These are phyloP conservation scores for Parsonsia alboflavescens DNA, from an alignment of 257 asterid genomes.

Conservation along the genomic window DNA sequence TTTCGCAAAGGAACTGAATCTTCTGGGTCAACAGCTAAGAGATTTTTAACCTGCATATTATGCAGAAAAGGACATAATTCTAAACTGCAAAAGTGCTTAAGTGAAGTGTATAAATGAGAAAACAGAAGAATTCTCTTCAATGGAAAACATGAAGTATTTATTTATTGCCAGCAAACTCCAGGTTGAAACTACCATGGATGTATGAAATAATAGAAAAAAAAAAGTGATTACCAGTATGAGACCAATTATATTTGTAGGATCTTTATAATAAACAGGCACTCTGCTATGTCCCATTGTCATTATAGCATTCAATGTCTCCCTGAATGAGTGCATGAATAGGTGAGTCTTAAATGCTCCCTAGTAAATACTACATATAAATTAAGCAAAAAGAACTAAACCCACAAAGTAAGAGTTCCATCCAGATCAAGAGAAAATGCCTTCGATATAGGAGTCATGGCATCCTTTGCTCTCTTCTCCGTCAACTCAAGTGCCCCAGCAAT, in stretches of 20 bases:
- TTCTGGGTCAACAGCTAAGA: conserved; percentile 78
- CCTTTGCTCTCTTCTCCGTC: conserved; percentile 91
- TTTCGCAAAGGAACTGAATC: conserved; percentile 84
- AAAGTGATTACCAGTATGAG: conserved; percentile 65
- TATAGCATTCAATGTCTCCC: conserved; percentile 89
- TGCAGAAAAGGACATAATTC: conserved; percentile 7
- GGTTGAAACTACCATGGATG: background rate
- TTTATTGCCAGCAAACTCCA: background rate
- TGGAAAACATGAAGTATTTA: background rate
- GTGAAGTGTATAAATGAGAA: conserved; percentile 1
- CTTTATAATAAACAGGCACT: conserved; percentile 75
- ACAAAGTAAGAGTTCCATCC: conserved; percentile 85
- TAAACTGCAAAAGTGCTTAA: background rate
- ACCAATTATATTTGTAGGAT: conserved; percentile 80
- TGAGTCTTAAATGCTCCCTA: background rate
- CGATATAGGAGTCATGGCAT: conserved; percentile 93
- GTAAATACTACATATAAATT: conserved; percentile 11
- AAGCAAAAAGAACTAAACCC: conserved; percentile 36
- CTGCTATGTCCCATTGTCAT: conserved; percentile 97
- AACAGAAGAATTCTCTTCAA: background rate
- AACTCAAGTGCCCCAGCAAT: conserved; percentile 92
- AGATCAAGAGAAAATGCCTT: conserved; percentile 97
- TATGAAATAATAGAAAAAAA: conserved; percentile 1
- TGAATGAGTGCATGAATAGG: conserved; percentile 24
- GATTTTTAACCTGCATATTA: conserved; percentile 73